Percentiles rank a stretch among this genome's conserved stretches.
phyloP scores from a whole-genome alignment of 805 yeast genomes.

The Pichia deserticola region DNA sequence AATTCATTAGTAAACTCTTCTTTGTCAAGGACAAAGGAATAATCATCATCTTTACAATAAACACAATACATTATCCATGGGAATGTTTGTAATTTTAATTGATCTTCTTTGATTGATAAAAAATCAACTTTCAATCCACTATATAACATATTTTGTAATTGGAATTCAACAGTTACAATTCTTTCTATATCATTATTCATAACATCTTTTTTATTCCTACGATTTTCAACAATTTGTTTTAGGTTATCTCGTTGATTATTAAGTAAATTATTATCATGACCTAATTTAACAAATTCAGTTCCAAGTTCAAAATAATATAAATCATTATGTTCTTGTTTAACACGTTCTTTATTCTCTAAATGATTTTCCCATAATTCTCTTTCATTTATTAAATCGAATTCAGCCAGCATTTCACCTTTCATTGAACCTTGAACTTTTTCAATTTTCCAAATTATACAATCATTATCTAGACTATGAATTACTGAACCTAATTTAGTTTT shows the following conservation, averaged over 20 bases:
- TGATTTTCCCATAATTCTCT: conserved; percentile 13
- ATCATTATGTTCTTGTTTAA: conserved; percentile 29
- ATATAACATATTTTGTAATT: conserved; percentile 55
- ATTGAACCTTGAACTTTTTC: conserved; percentile 53
- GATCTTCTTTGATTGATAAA: conserved; percentile 57
- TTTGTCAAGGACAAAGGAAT: conserved; percentile 21
- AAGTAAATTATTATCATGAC: neutral
- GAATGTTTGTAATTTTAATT: conserved; percentile 49
- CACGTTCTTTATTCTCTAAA: conserved; percentile 17
- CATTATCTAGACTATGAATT: conserved; percentile 60
- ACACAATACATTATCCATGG: conserved; percentile 72
- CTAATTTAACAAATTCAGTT: conserved; percentile 24
- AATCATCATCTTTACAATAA: conserved; percentile 26
- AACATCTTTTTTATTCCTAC: conserved; percentile 23
- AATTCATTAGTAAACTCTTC: conserved; percentile 18
- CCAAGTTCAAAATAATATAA: conserved; percentile 25
- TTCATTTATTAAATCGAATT: conserved; percentile 24
- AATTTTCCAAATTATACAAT: conserved; percentile 67
- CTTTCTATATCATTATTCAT: conserved; percentile 5
- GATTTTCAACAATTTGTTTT: conserved; percentile 2
- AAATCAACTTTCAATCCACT: conserved; percentile 64
- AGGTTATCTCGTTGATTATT: neutral
- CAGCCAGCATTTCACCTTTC: conserved; percentile 29
- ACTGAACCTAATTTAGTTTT: conserved; percentile 70
- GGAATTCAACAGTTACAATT: conserved; percentile 33